Evolutionary conservation across 2,329 filamentous ascomycete genomes (phyloP).

Genomic region (Clarireedia hainanense): DNA sequence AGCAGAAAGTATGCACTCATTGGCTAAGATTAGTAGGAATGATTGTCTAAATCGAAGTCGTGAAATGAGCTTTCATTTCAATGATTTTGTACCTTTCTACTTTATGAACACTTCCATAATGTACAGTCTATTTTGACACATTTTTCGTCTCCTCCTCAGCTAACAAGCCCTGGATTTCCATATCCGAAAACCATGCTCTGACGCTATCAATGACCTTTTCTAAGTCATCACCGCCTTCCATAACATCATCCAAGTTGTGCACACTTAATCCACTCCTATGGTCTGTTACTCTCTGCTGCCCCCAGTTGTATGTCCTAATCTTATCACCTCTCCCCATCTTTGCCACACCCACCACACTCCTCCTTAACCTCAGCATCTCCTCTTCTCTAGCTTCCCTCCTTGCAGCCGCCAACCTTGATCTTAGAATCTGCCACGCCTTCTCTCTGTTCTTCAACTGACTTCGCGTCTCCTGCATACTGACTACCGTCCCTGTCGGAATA

Average conservation of each 20-base stretch:
- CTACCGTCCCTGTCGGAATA: constrained; percentile 74
- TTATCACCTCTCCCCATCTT: constrained; percentile 89
- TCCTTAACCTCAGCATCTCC: constrained; percentile 63
- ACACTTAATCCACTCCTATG: constrained; percentile 61
- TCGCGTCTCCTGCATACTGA: constrained; percentile 86
- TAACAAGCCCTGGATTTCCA: constrained; percentile 54
- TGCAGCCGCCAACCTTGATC: constrained; percentile 72
- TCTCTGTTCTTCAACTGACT: constrained; percentile 87
- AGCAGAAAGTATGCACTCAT: too few species aligned
- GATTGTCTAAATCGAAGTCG: too few species aligned
- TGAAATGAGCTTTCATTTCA: too few species aligned
- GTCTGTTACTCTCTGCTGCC: constrained; percentile 64
- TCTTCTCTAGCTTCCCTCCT: constrained; percentile 78
- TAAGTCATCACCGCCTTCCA: constrained; percentile 55
- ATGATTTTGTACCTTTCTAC: not conserved
- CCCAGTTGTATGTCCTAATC: constrained; percentile 69
- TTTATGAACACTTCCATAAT: not conserved
- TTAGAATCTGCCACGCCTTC: constrained; percentile 77
- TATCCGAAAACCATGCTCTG: constrained; percentile 55
- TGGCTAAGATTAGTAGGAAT: too few species aligned
- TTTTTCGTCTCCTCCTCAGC: constrained; percentile 34
- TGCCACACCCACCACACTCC: constrained; percentile 70
- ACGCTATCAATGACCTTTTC: constrained; percentile 64
- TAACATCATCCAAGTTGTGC: constrained; percentile 56
- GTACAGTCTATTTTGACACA: constrained; percentile 12